Evolutionary conservation across 805 yeast species (phyloP).

Genomic region (Candida multigemmis): DNA sequence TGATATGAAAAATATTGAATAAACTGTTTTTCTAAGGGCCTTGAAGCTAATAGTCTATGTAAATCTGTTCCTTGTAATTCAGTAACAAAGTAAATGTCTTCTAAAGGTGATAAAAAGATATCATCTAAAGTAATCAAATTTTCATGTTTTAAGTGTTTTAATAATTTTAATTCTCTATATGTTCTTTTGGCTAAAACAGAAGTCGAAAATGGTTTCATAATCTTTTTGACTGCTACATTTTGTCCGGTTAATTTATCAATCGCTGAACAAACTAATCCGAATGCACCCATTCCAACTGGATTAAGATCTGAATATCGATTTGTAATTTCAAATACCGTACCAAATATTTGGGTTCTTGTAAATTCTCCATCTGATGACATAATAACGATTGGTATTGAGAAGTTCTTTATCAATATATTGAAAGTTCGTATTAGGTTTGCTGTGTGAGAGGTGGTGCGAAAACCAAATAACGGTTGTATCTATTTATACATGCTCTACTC

Average conservation of each 20-base stretch:
- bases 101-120: conserved; percentile 87
- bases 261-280: conserved; percentile 96
- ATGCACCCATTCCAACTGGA: conserved; percentile 99
- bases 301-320: conserved; percentile 82
- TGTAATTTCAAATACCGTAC: conserved; percentile 91
- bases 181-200: conserved; percentile 94
- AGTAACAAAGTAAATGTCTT: conserved; percentile 93
- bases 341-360: conserved; percentile 83
- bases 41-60: conserved; percentile 79
- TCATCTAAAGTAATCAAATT: conserved; percentile 89
- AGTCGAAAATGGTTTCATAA: conserved; percentile 94
- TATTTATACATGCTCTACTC: no score
- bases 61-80: conserved; percentile 96
- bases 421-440: no score
- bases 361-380: conserved; percentile 39
- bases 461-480: no score
- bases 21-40: conserved; percentile 94
- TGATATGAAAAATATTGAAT: conserved; percentile 96
- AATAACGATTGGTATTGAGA: no score
- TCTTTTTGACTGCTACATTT: conserved; percentile 94
- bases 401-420: no score
- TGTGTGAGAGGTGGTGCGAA: no score
- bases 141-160: conserved; percentile 91
- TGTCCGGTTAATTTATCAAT: conserved; percentile 83
- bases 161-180: conserved; percentile 85